Base-by-base conservation (phyloP, 345 rosid genomes). In the Dimocarpus longan region DNA sequence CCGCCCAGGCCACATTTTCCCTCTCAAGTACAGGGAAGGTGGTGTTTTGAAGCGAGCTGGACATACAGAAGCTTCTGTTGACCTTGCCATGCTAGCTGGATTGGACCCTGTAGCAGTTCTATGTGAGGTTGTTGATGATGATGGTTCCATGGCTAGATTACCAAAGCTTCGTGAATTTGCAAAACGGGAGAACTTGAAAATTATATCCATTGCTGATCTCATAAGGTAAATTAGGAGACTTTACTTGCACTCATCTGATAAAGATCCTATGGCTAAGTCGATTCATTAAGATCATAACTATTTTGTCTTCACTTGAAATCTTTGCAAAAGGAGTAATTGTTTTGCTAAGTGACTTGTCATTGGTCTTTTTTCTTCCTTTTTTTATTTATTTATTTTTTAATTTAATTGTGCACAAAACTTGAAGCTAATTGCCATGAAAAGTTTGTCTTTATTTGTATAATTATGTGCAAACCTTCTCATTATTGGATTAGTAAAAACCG, bases 21-120 rank as follows among this genome's bases (percentile, higher is more conserved):
- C 98, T 0, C 78, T 93, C 73, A 93, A 83, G 86, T 95, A 92
- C 78, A 82, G 94, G 80, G 95, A 93, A 76, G 98, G 98, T 32
- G 98, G 98, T 67, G 97, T 95, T 76, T 76, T 93, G 81, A 91
- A 93, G 89, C 83, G 98, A 79, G 97, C 98, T 83, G 98, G 98
- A 42, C 98, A 95, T 79, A 95, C 98, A 42, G 98, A 95, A 85
- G 98, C 97, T 80, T 87, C 98, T 62, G 93, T 91, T 82, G 98
- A 95, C 87, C 97, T 95, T 70, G 84, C 95, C 10, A 70, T 91
- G 78, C 88, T 93, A 66, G 97, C 98, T 81, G 97, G 97, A 76
- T 79, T 91, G 15, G 87, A 86, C 21, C 98, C 98, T 70, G 93
- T 89, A 71, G 97, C 87, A 62, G 92, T 92, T 77, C 84, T 95